These are phyloP conservation scores for Fusarium sp. DNA, from an alignment of 2,329 filamentous ascomycete genomes.

Conservation along the genomic window DNA sequence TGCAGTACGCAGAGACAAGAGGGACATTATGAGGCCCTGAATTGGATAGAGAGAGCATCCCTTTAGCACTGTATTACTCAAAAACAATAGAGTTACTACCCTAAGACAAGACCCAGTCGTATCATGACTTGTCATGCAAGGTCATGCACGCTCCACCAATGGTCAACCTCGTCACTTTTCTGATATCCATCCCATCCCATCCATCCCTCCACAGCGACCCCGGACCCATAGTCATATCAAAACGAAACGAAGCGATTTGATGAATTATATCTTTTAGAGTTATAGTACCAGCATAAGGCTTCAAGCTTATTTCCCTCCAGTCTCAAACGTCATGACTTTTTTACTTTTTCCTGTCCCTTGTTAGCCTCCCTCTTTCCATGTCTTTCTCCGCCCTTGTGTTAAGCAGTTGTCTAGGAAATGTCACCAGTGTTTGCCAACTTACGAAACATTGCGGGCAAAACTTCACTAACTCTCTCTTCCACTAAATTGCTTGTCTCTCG, in stretches of 20 bases:
- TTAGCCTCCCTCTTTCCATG: conserved; percentile 3
- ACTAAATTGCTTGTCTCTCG: conserved; percentile 3
- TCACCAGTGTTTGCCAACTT: neutral
- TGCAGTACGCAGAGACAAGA: neutral
- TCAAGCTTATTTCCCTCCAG: conserved; percentile 25
- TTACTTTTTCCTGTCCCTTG: neutral
- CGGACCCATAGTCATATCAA: neutral
- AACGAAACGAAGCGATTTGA: conserved; percentile 17
- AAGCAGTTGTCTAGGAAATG: neutral
- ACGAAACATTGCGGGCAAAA: neutral
- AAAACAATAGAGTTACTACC: conserved; percentile 13
- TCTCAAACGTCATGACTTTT: conserved; percentile 31
- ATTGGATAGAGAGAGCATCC: neutral
- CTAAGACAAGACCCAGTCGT: conserved; percentile 5
- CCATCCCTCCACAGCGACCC: neutral
- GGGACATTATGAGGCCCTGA: neutral
- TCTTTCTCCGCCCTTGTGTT: neutral
- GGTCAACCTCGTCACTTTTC: conserved; percentile 21
- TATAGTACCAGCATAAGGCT: conserved; percentile 1
- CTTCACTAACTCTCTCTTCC: neutral
- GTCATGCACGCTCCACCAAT: conserved; percentile 25
- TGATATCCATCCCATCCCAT: conserved; percentile 1
- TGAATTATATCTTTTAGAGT: conserved; percentile 3
- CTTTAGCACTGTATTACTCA: neutral
- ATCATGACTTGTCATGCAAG: conserved; percentile 33